Conservation (phyloP, 371 early-diverging fungal genomes). For the Homolaphlyctis polyrhiza region DNA sequence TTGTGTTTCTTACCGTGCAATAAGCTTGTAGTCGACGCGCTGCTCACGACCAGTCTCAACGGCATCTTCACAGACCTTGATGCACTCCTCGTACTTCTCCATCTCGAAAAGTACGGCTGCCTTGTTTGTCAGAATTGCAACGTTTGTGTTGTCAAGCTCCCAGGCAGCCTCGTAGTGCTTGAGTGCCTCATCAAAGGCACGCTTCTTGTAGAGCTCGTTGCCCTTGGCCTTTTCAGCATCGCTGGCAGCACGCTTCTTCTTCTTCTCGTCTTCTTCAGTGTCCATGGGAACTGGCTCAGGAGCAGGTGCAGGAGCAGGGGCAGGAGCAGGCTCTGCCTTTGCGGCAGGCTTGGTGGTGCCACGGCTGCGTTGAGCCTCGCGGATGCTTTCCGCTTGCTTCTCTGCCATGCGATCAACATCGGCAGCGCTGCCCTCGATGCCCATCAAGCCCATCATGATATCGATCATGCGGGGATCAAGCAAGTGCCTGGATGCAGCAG, state of each 20-base stretch:
- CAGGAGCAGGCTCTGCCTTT: constrained; percentile 13
- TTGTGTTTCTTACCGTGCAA: constrained; percentile 69
- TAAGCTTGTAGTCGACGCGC: constrained; percentile 90
- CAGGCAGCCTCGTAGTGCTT: constrained; percentile 88
- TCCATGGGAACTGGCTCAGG: constrained; percentile 28
- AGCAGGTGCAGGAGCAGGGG: constrained; percentile 17
- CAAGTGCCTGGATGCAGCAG: constrained; percentile 32
- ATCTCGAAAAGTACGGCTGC: constrained; percentile 87
- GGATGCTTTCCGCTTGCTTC: too few species aligned
- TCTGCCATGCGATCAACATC: constrained; percentile 11
- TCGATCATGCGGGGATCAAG: constrained; percentile 72
- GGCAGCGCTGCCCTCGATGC: constrained; percentile 54
- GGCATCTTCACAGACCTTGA: constrained; percentile 87
- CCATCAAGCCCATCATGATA: constrained; percentile 68
- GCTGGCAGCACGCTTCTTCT: constrained; percentile 66
- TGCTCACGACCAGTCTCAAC: constrained; percentile 87
- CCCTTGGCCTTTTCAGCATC: constrained; percentile 85
- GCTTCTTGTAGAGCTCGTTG: constrained; percentile 89
- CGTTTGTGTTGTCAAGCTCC: constrained; percentile 79
- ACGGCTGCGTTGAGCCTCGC: too few species aligned
- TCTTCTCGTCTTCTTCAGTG: constrained; percentile 39
- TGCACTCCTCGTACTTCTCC: constrained; percentile 85
- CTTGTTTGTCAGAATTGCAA: constrained; percentile 93
- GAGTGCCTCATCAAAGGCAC: constrained; percentile 85
- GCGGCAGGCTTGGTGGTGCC: background rate